Evolutionary conservation across 2,329 filamentous ascomycete genomes (phyloP).

Genomic region (Raffaelea ambrosiae): DNA sequence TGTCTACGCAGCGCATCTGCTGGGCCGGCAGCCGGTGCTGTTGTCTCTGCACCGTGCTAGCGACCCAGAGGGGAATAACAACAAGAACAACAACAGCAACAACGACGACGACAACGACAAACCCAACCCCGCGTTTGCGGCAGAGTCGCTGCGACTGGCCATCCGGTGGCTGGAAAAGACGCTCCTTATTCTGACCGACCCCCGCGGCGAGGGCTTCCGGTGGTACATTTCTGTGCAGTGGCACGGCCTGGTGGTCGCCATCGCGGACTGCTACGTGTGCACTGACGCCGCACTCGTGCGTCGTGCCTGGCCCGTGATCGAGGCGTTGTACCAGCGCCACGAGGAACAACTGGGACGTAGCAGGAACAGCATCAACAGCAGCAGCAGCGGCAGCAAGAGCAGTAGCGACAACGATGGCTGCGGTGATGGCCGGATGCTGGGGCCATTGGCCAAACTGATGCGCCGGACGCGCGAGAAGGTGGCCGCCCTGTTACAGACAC

Average conservation of each 20-base stretch:
- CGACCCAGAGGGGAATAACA: no score
- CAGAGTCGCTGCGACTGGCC: background rate
- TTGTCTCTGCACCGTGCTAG: no score
- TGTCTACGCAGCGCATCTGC: background rate
- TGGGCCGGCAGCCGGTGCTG: background rate
- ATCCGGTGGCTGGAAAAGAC: conserved; percentile 16
- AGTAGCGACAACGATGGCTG: no score
- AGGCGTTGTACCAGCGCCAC: conserved; percentile 14
- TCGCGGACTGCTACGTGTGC: conserved; percentile 20
- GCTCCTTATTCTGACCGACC: conserved; percentile 18
- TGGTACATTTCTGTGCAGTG: conserved; percentile 20
- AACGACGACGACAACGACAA: background rate
- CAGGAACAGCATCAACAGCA: no score
- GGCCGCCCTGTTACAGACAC: background rate
- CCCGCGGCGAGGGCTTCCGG: conserved; percentile 20
- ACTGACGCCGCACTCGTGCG: conserved; percentile 13
- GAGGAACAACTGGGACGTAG: conserved; percentile 3
- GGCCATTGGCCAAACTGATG: conserved; percentile 3
- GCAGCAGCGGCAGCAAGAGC: no score
- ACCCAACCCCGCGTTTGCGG: background rate
- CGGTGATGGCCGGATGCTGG: background rate
- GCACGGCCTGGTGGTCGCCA: conserved; percentile 18
- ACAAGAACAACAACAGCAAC: background rate
- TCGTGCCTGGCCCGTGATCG: conserved; percentile 19
- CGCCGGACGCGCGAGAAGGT: background rate